phyloP scores from a whole-genome alignment of 441 rosid species.

The Codiaeum variegatum region DNA sequence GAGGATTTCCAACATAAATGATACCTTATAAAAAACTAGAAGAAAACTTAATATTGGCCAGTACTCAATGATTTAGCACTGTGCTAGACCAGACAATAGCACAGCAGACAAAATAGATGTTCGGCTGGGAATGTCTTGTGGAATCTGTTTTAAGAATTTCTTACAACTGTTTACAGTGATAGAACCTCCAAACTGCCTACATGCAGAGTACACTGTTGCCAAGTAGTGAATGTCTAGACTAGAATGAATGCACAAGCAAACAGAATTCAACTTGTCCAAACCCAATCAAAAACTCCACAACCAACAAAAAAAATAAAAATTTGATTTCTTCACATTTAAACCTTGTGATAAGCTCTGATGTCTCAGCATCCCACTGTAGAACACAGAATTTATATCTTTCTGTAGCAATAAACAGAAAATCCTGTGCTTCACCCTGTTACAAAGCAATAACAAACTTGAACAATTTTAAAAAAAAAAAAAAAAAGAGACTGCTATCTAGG shows the following conservation, averaged over 20 bases:
- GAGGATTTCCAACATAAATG: too few species aligned
- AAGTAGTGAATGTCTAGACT: conserved; percentile 1
- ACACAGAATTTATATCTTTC: conserved; percentile 96
- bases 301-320: not conserved
- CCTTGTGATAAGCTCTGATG: conserved; percentile 92
- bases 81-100: too few species aligned
- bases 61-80: too few species aligned
- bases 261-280: not conserved
- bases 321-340: conserved; percentile 17
- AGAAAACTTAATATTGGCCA: not conserved
- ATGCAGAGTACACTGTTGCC: not conserved
- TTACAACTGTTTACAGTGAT: not conserved
- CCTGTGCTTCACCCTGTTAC: conserved; percentile 84
- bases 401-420: conserved; percentile 85
- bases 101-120: not conserved
- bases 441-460: conserved; percentile 1
- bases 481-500: not conserved
- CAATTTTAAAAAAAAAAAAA: not conserved
- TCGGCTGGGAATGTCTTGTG: not conserved
- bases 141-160: not conserved
- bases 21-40: not conserved
- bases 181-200: not conserved
- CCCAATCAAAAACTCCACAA: not conserved
- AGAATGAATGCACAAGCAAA: not conserved
- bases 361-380: conserved; percentile 90